Conservation (phyloP, 495 filamentous ascomycete genomes). For the Xylaria curta region DNA sequence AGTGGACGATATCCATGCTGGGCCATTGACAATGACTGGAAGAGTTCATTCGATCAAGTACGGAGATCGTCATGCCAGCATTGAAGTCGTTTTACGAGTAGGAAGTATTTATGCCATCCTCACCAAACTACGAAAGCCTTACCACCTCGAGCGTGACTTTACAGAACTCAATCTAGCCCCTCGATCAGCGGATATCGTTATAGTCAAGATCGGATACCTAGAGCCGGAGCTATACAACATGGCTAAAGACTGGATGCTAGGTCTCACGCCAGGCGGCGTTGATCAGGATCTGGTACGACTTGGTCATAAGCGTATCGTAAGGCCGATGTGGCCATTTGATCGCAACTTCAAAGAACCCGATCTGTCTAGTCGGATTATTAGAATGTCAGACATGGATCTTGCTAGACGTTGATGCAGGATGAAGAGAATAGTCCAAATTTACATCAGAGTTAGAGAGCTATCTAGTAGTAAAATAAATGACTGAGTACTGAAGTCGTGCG, state of each 20-base stretch:
- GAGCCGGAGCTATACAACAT: constrained; percentile 64
- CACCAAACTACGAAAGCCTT: constrained; percentile 63
- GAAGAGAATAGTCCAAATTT: neutral
- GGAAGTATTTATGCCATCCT: constrained; percentile 62
- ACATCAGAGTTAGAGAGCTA: neutral
- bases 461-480: neutral
- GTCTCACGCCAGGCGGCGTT: constrained; percentile 61
- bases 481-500: neutral
- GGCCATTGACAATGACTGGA: constrained; percentile 61
- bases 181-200: constrained; percentile 57
- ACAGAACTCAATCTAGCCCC: constrained; percentile 55
- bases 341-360: constrained; percentile 47
- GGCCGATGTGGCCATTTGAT: constrained; percentile 66
- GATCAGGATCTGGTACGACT: constrained; percentile 60
- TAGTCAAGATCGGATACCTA: constrained; percentile 67
- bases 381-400: constrained; percentile 49
- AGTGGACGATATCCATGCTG: constrained; percentile 58
- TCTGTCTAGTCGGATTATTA: constrained; percentile 51
- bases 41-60: constrained; percentile 59
- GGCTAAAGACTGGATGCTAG: constrained; percentile 63
- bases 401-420: neutral
- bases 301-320: constrained; percentile 55
- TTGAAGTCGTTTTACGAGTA: constrained; percentile 60
- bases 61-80: constrained; percentile 55
- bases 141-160: constrained; percentile 63